Evolutionary conservation across 2,329 filamentous ascomycete genomes (phyloP), one percentile per base, ranked within the genome.

Genomic region (Aspergillus luchuensis): DNA sequence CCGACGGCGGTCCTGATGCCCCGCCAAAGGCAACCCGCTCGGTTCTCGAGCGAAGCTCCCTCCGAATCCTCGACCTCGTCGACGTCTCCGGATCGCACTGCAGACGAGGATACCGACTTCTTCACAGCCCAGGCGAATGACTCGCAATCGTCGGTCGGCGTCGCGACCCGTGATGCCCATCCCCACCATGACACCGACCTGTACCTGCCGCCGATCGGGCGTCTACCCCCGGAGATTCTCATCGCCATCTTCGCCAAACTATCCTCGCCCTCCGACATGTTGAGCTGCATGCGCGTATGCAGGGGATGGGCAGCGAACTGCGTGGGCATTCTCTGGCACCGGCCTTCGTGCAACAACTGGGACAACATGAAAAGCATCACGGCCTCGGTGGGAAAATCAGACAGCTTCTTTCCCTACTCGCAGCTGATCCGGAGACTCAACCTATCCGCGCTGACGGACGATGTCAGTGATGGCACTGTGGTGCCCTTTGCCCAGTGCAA

Each of bases 351-450:
- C 79, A 92, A 90, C 70, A 91, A 88, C 69, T 97, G 92, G 90
- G 78, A 83, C 11, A 92, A 92, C 72, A 87, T 97, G 69, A 82
- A 87, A 70, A 89, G 82, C 66, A 95, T 99, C 67, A 93, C 92
- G 72, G 83, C 85, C 60, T 93, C 94, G 1, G 86, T 97, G 38
- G 84, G 86, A 49, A 83, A 88, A 28, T 80, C 85, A 36, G 80
- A 88, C n/a, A 89, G 91, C 67, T 94, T 91, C 77, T 99, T 97
- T 75, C 85, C 88, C 67, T 99, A 99, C 76, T 86, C 89, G 66
- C 89, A 94, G 65, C 90, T 98, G 69, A 91, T 99, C 78, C 94
- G 93, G 80, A 87, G 95, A 54, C 83, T 99, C 28, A 99, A 99
- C 71, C 81, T 99, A 53, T 93, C 94, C 2, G 87, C 88, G 13